Base-by-base conservation (phyloP, 2,329 filamentous ascomycete species). In the Xylogone sp. region DNA sequence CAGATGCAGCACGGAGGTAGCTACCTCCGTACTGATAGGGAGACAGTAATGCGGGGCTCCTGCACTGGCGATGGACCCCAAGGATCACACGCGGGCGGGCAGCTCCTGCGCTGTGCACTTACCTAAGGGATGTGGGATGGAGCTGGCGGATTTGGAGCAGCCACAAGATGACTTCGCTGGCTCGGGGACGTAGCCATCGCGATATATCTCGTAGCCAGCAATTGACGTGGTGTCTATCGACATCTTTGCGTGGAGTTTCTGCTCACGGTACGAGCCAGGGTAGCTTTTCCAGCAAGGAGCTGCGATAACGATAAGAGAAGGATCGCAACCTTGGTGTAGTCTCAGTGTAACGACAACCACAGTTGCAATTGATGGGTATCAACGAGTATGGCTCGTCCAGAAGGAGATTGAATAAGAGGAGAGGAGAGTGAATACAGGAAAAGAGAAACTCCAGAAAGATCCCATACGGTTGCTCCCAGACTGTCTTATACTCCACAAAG, bases 191-290 rank as follows among this genome's bases (percentile, higher is more conserved):
- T 39, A 39, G 34, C 34, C 34, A 18, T 39, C 34, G 62, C 71
- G 72, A 62, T 68, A 72, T 55, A 75, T 71, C 53, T 70, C 72
- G 66, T 75, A 75, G 48, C 73, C 72, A 58, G 72, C 64, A 63
- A 75, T 70, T 56, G 69, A 68, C 55, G 66, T 65, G 54, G 70
- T 73, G 63, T 75, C 73, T 20, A 45, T 29, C 22, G 21, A 16
- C 48, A 50, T 50, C n/a, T 27, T 50, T 6, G 3, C 34, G 3
- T 16, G 34, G 5, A 16, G 4, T 39, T 13, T 5, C 13, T 5
- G 22, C n/a, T 13, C 13, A 16, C 10, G 4, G 34, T 9, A 16
- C 34, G 13, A 16, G n/a, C 34, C 34, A 39, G 34, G 34, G 34
- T 39, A 39, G 34, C 34, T 39, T 39, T 39, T 39, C n/a, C 12